These are phyloP conservation scores for Colletotrichum abscissum DNA, from an alignment of 2,329 filamentous ascomycete genomes.

Conservation along the genomic window DNA sequence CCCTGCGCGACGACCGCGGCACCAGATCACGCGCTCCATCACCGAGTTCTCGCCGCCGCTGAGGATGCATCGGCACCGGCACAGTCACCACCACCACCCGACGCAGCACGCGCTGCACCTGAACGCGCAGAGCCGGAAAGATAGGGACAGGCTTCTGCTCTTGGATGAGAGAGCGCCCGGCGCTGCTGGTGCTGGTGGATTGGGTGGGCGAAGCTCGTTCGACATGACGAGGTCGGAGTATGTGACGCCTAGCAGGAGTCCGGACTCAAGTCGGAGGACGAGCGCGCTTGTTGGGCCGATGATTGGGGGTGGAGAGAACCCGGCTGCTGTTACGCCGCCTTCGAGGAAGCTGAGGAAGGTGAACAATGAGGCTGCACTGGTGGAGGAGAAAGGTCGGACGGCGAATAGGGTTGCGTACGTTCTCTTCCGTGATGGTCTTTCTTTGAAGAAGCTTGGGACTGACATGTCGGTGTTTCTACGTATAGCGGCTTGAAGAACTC, in stretches of 20 bases:
- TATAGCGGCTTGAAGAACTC: constrained; percentile 63
- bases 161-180: constrained; percentile 43
- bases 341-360: constrained; percentile 37
- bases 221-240: constrained; percentile 59
- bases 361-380: constrained; percentile 51
- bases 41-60: constrained; percentile 63
- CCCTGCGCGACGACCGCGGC: constrained; percentile 46
- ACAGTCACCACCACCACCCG: constrained; percentile 50
- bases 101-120: constrained; percentile 41
- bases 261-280: constrained; percentile 55
- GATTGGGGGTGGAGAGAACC: constrained; percentile 36
- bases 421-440: not conserved
- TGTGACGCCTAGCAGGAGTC: constrained; percentile 55
- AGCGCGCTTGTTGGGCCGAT: constrained; percentile 49
- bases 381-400: constrained; percentile 54
- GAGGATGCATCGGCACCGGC: constrained; percentile 46
- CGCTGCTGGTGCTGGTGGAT: constrained; percentile 38
- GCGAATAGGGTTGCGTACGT: constrained; percentile 55
- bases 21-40: constrained; percentile 67
- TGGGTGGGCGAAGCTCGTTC: constrained; percentile 51
- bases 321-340: not conserved
- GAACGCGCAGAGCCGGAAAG: not conserved
- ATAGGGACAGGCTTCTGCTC: constrained; percentile 21
- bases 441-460: not conserved
- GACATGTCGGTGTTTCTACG: not conserved